Evolutionary conservation across 2,329 filamentous ascomycete species (phyloP), one percentile per base, ranked within the genome.

Genomic region (Trichoderma semiorbis): DNA sequence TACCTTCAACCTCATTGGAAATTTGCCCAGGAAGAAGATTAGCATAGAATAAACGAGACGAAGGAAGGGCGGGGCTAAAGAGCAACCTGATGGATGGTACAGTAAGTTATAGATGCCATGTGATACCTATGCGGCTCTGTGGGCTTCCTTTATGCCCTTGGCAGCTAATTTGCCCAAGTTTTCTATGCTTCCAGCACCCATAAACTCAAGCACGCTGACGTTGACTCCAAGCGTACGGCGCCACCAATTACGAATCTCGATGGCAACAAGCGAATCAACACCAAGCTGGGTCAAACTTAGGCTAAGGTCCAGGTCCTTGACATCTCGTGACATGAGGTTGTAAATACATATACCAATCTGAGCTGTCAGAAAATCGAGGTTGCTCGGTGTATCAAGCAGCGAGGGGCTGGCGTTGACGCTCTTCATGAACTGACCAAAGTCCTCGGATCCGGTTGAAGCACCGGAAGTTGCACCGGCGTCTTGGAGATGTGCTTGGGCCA

Each of bases 181-280:
- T 53, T 30, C 43, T 57, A 75, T 69, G 8, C 68, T 74, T 2
- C 71, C 69, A 28, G 70, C 64, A 5, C 43, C 69, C 62, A 74
- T 69, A 24, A 75, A 70, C 64, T 74, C 73, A 12, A 75, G 21
- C 5, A 71, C 66, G 14, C 65, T 71, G 16, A 63, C 66, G 14
- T 72, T 70, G 10, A 73, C 34, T 12, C 74, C 74, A 14, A 75
- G 63, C 6, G 58, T 66, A 21, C 69, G 66, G 8, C 69, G 72
- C 69, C 70, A 75, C 75, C 75, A 76, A 63, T 74, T 74, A 16
- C 72, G 69, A 28, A 75, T 62, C 69, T 75, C 74, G 18, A 74
- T 73, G 18, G 67, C 61, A 21, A 74, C 72, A 10, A 75, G 65
- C n/a, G 73, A 75, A 53, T 75, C 75, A 21, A 76, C 66, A 10